phyloP scores from a whole-genome alignment of 768 basidiomycete genomes.

The Fomitopsis pulvina region DNA sequence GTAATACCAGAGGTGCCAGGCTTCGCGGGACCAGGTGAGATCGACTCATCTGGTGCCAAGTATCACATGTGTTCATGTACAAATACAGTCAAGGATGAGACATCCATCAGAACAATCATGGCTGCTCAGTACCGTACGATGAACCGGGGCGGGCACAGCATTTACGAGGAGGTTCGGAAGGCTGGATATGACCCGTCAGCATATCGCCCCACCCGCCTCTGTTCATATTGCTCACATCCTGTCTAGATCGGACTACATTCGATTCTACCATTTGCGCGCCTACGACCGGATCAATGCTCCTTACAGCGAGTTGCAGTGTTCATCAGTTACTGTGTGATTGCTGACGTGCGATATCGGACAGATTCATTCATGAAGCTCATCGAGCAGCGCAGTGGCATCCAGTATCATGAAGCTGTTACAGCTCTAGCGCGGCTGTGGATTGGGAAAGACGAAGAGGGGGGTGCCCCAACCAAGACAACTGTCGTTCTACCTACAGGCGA shows the following conservation, averaged over 20 bases:
- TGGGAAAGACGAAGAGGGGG: slow-evolving; percentile 27
- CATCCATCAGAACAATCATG: slow-evolving; percentile 74
- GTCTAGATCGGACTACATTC: slow-evolving; percentile 71
- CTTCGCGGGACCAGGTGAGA: slow-evolving; percentile 54
- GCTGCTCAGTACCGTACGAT: slow-evolving; percentile 85
- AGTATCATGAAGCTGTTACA: slow-evolving; percentile 81
- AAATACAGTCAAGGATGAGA: slow-evolving; percentile 56
- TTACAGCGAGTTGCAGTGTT: slow-evolving; percentile 34
- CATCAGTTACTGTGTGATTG: background rate
- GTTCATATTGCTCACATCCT: background rate
- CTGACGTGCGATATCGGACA: background rate
- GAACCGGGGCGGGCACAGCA: slow-evolving; percentile 81
- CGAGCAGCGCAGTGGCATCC: slow-evolving; percentile 69
- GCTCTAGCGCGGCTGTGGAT: slow-evolving; percentile 78
- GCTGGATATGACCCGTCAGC: slow-evolving; percentile 83
- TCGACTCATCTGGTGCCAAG: background rate
- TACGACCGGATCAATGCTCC: slow-evolving; percentile 91
- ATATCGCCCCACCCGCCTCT: too few species aligned
- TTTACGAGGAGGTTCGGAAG: slow-evolving; percentile 75
- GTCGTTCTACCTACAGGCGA: slow-evolving; percentile 50
- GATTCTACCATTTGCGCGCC: slow-evolving; percentile 86
- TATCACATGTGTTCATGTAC: background rate
- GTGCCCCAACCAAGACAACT: slow-evolving; percentile 33
- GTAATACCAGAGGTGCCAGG: slow-evolving; percentile 89
- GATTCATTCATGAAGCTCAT: slow-evolving; percentile 31